phyloP scores from a whole-genome alignment of 129 eudicot genomes.

The Gnaphalium uliginosum region DNA sequence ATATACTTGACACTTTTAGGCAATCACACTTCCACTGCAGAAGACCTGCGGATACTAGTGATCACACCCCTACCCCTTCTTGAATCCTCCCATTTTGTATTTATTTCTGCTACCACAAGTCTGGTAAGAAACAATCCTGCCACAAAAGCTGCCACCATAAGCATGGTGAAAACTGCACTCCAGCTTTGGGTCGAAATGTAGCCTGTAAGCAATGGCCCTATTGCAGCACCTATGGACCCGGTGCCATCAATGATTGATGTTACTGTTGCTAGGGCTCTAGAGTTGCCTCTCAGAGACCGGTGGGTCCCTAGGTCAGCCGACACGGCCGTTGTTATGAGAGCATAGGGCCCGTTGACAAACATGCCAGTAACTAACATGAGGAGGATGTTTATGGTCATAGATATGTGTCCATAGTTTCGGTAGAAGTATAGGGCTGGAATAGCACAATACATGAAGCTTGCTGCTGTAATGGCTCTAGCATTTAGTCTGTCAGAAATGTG shows the following conservation, averaged over 20 bases:
- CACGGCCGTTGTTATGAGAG: constrained; percentile 97
- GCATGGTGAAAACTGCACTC: constrained; percentile 85
- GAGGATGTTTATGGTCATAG: constrained; percentile 58
- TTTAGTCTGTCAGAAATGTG: constrained; percentile 77
- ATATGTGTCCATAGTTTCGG: constrained; percentile 71
- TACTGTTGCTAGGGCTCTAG: constrained; percentile 90
- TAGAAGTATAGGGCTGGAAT: constrained; percentile 87
- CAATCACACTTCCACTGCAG: constrained; percentile 44
- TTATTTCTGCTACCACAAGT: constrained; percentile 74
- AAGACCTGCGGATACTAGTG: constrained; percentile 27
- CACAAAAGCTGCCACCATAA: constrained; percentile 66
- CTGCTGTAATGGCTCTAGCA: constrained; percentile 96
- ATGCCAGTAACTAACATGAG: constrained; percentile 81
- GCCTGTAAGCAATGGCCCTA: constrained; percentile 89
- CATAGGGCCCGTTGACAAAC: constrained; percentile 96
- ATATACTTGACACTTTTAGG: neutral
- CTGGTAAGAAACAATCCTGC: constrained; percentile 87
- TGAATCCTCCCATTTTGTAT: constrained; percentile 53
- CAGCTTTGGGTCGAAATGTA: constrained; percentile 77
- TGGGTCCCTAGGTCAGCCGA: constrained; percentile 97
- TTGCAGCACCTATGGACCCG: constrained; percentile 93
- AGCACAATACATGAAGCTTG: constrained; percentile 89
- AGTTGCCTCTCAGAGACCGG: constrained; percentile 74
- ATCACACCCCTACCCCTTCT: constrained; percentile 29
- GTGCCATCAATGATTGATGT: constrained; percentile 97